Evolutionary conservation across 2,329 filamentous ascomycete genomes (phyloP), one percentile per base, ranked within the genome.

Genomic region (Aspergillus intermedius): DNA sequence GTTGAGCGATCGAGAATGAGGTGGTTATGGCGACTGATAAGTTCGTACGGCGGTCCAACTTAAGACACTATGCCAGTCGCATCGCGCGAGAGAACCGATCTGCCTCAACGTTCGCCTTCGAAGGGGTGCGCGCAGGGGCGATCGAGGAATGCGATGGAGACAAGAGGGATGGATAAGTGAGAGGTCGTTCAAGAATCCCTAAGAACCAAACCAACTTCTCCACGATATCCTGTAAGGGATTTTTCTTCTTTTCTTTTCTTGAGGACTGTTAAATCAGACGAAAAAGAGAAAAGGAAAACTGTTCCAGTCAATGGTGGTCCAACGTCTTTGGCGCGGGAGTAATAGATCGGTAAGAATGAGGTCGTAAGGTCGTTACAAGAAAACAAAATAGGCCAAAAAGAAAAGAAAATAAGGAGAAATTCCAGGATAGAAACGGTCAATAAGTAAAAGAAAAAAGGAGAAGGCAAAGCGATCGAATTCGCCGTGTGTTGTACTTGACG

Each of bases 281-380:
- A 28, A 43, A 28, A 22, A 19, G 23, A 30, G 12, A 39, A 50
- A 42, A 34, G 35, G 30, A 34, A 47, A 40, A 13, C 19, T 21
- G 44, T 48, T 49, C 49, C 35, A 47, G 45, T 49, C 23, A 52
- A 50, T 34, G 37, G 42, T 50, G 32, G 13, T 22, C n/a, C 37
- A 46, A 51, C 46, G 49, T 35, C 45, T 48, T 30, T 21, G 5
- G n/a, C 34, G 34, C n/a, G n/a, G 34, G 34, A 40, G 17, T 12
- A 12, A 19, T 19, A 21, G 42, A 46, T 46, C 40, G 42, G 51
- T 51, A 50, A 43, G 21, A 39, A 46, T 44, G 50, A 21, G 45
- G 44, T 60, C 57, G 57, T 60, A 46, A 60, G 37, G 45, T 58
- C 56, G 56, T 59, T 54, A 57, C 47, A 49, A 53, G 34, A 44